These are phyloP conservation scores for Camellia japonica DNA, from an alignment of 148 eudicot species.

Conservation along the genomic window DNA sequence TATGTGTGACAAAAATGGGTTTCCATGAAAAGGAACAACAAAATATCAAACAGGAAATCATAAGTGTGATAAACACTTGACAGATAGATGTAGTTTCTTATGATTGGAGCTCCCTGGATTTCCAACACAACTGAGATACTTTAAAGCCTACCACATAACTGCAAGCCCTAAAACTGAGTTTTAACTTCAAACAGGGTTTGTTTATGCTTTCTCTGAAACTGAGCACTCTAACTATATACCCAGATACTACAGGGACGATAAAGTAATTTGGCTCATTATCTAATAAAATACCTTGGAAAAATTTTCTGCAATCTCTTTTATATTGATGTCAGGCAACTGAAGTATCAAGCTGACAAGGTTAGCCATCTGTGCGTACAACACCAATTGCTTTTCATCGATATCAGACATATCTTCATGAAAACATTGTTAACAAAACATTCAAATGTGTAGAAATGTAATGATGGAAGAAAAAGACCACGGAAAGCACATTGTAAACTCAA, in stretches of 20 bases:
- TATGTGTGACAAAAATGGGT: background rate
- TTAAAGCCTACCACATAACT: background rate
- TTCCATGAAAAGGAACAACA: background rate
- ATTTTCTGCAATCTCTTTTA: constrained; percentile 77
- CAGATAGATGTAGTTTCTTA: background rate
- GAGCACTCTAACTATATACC: background rate
- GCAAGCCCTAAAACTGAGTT: background rate
- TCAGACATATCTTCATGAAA: constrained; percentile 68
- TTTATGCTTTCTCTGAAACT: background rate
- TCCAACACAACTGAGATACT: background rate
- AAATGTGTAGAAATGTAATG: background rate
- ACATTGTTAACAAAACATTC: constrained; percentile 32
- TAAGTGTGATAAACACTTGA: background rate
- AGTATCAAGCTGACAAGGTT: constrained; percentile 71
- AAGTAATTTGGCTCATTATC: constrained; percentile 3
- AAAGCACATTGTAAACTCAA: background rate
- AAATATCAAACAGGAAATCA: background rate
- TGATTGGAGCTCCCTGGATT: background rate
- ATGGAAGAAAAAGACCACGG: constrained; percentile 4
- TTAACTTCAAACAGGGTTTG: background rate
- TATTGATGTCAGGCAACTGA: constrained; percentile 54
- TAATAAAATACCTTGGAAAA: constrained; percentile 72
- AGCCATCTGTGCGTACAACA: constrained; percentile 97
- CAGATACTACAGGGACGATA: background rate
- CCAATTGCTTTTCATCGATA: constrained; percentile 66